These are phyloP conservation scores for Ascosphaera apis DNA, from an alignment of 2,329 filamentous ascomycete species.

Conservation along the genomic window DNA sequence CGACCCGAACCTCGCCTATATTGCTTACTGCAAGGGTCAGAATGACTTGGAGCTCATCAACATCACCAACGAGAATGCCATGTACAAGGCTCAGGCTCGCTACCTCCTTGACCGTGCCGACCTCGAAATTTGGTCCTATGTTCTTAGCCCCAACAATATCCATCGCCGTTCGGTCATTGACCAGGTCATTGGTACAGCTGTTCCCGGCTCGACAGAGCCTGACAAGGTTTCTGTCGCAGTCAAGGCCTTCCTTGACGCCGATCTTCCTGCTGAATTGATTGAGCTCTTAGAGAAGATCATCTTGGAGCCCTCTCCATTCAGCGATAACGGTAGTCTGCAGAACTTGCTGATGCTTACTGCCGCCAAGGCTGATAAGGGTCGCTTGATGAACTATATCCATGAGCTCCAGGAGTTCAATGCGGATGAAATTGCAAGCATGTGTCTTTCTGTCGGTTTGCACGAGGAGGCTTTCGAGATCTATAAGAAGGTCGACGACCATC, in stretches of 20 bases:
- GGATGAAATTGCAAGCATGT: slow-evolving; percentile 78
- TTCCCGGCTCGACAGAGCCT: slow-evolving; percentile 78
- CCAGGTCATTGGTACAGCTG: slow-evolving; percentile 86
- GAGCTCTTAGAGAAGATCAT: slow-evolving; percentile 98
- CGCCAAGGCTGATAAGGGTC: slow-evolving; percentile 83
- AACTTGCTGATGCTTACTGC: slow-evolving; percentile 93
- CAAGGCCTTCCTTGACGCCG: slow-evolving; percentile 72
- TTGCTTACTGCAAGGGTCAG: slow-evolving; percentile 87
- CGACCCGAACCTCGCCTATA: slow-evolving; percentile 84
- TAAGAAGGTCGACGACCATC: slow-evolving; percentile 88
- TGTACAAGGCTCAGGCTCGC: slow-evolving; percentile 94
- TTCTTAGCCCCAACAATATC: slow-evolving; percentile 86
- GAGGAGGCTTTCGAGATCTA: slow-evolving; percentile 97
- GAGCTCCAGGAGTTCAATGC: slow-evolving; percentile 72
- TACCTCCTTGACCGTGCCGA: slow-evolving; percentile 86
- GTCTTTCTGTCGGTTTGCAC: slow-evolving; percentile 80
- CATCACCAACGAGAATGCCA: slow-evolving; percentile 98
- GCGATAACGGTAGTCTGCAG: slow-evolving; percentile 88
- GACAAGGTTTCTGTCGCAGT: slow-evolving; percentile 90
- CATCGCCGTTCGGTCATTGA: slow-evolving; percentile 85
- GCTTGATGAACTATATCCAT: slow-evolving; percentile 92
- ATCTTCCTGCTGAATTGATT: slow-evolving; percentile 82
- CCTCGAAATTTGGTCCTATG: slow-evolving; percentile 77
- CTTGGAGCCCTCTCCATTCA: slow-evolving; percentile 96
- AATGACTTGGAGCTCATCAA: slow-evolving; percentile 94